A percentile compares a stretch with the other conserved stretches of the same genome.
Evolutionary conservation across 306 rosid species (phyloP).

Genomic region (Dalbergia cultrata): DNA sequence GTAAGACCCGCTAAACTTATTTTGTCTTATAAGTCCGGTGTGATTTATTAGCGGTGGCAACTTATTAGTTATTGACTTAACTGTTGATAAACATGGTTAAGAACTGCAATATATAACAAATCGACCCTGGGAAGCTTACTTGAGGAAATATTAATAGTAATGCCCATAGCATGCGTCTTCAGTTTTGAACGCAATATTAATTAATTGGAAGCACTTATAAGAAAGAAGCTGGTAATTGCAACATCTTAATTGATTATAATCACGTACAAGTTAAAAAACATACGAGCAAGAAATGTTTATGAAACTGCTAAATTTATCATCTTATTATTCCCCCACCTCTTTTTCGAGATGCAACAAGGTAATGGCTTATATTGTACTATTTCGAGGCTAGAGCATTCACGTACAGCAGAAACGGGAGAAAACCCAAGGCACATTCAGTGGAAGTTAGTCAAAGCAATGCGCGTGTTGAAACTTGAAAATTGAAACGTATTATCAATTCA

Average conservation of each 20-base stretch:
- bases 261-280: background rate
- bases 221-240: background rate
- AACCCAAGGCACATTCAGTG: background rate
- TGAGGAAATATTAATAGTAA: background rate
- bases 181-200: background rate
- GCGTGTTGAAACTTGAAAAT: conserved; percentile 35
- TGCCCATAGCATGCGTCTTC: background rate
- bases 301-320: too few relatives aligned
- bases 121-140: background rate
- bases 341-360: background rate
- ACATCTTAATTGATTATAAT: background rate
- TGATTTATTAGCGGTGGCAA: background rate
- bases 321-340: background rate
- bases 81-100: background rate
- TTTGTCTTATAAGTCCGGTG: background rate
- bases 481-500: background rate
- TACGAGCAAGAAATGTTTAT: too few relatives aligned
- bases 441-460: conserved; percentile 31
- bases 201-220: background rate
- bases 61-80: background rate
- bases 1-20: background rate
- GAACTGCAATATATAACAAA: background rate
- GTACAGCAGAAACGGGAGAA: background rate
- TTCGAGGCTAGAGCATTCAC: background rate
- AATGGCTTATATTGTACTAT: background rate